Percentiles rank a stretch among this genome's conserved stretches.
These are phyloP conservation scores for Trypanosoma theileri DNA, from an alignment of 208 protist genomes.

Conservation along the genomic window DNA sequence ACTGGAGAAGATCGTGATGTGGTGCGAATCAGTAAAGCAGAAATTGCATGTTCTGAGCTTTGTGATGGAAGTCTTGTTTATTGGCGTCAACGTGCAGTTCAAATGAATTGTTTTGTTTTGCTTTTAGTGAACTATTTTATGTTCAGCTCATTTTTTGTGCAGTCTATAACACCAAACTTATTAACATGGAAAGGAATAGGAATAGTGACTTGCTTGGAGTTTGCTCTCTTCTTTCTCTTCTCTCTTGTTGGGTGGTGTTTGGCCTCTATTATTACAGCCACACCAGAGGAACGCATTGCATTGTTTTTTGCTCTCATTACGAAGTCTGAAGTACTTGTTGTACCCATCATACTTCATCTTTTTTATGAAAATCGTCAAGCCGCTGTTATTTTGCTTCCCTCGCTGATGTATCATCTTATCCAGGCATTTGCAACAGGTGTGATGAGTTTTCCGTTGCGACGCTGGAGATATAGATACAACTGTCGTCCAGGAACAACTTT, in stretches of 20 bases:
- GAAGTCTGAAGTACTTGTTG: slow-evolving; percentile 35
- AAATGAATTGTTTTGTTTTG: slow-evolving; percentile 26
- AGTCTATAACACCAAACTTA: slow-evolving; percentile 7
- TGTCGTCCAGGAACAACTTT: slow-evolving; percentile 43
- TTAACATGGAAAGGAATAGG: slow-evolving; percentile 23
- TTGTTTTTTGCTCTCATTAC: slow-evolving; percentile 29
- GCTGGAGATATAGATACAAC: slow-evolving; percentile 35
- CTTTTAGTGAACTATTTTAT: slow-evolving; percentile 33
- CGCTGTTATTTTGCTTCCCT: slow-evolving; percentile 20
- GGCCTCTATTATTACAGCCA: not conserved
- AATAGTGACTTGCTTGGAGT: slow-evolving; percentile 13
- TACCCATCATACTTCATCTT: slow-evolving; percentile 31
- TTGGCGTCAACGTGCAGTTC: slow-evolving; percentile 24
- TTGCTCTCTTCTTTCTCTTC: slow-evolving; percentile 7
- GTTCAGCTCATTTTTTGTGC: slow-evolving; percentile 32
- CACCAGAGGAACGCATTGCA: slow-evolving; percentile 37
- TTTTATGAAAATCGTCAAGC: slow-evolving; percentile 20
- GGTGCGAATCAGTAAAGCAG: slow-evolving; percentile 5
- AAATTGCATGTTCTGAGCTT: slow-evolving; percentile 23
- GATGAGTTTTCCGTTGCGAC: slow-evolving; percentile 26
- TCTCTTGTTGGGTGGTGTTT: slow-evolving; percentile 23
- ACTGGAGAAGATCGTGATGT: slow-evolving; percentile 11
- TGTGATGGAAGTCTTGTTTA: slow-evolving; percentile 24
- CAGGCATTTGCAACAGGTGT: slow-evolving; percentile 25
- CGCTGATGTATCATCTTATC: slow-evolving; percentile 27